A percentile compares a stretch with the other conserved stretches of the same genome.
These are phyloP conservation scores for Cudoniella acicularis DNA, from an alignment of 495 filamentous ascomycete species.

Conservation along the genomic window DNA sequence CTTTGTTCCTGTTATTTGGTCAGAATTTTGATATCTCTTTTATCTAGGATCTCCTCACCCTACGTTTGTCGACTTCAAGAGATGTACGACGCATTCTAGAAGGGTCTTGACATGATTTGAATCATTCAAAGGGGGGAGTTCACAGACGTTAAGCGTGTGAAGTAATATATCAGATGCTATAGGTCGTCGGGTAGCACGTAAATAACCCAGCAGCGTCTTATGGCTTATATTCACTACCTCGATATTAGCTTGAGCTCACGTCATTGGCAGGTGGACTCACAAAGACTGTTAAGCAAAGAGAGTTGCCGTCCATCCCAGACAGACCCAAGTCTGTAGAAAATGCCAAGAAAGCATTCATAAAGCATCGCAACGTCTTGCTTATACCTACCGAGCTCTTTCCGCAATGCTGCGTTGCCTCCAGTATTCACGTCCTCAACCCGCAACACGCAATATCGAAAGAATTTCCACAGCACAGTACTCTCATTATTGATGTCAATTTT, in stretches of 20 bases:
- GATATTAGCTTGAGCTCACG: background rate
- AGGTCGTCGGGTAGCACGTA: background rate
- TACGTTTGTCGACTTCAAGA: background rate
- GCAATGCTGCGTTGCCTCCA: background rate
- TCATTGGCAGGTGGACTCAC: background rate
- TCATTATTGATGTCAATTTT: background rate
- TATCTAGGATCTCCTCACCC: background rate
- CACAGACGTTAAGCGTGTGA: background rate
- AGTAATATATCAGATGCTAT: background rate
- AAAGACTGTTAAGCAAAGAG: background rate
- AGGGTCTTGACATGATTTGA: background rate
- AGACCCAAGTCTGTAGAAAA: background rate
- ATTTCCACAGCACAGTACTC: background rate
- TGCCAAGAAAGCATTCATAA: background rate
- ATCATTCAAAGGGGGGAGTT: background rate
- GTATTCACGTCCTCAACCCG: background rate
- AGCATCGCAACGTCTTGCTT: background rate
- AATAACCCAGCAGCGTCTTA: background rate
- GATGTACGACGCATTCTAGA: background rate
- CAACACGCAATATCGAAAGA: background rate
- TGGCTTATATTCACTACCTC: background rate
- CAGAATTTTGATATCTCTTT: background rate
- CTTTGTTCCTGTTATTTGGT: background rate
- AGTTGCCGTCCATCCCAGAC: background rate
- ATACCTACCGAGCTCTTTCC: background rate